A percentile compares a stretch with the other conserved stretches of the same genome.
phyloP scores from a whole-genome alignment of 345 rosid species.

The Rhodamnia argentea region DNA sequence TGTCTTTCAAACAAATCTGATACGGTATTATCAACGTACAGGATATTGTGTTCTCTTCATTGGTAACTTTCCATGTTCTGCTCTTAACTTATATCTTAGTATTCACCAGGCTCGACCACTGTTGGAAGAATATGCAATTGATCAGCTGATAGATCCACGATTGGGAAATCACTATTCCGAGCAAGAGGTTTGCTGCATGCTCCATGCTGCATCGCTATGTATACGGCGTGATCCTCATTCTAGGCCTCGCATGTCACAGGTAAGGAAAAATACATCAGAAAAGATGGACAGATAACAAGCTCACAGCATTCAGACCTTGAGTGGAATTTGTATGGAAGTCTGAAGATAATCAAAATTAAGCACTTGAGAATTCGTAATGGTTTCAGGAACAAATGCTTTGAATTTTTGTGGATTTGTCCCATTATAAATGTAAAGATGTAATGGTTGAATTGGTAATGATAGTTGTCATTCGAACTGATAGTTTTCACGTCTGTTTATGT shows the following conservation, averaged over 20 bases:
- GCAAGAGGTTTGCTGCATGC: constrained; percentile 89
- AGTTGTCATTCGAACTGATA: background rate
- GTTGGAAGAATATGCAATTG: constrained; percentile 77
- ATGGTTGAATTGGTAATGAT: background rate
- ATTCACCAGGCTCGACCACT: constrained; percentile 76
- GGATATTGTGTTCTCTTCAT: background rate
- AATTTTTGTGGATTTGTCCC: background rate
- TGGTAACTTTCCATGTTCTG: background rate
- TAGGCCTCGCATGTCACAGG: constrained; percentile 99
- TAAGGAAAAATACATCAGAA: constrained; percentile 6
- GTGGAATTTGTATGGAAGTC: background rate
- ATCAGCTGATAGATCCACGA: constrained; percentile 74
- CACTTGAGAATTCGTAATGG: background rate
- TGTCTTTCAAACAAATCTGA: background rate
- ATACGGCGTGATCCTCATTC: constrained; percentile 79
- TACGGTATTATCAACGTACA: background rate
- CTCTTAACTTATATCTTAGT: background rate
- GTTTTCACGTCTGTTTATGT: background rate
- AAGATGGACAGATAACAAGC: background rate
- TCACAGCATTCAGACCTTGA: background rate
- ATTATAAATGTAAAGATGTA: background rate
- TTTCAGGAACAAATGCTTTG: background rate
- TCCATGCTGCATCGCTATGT: constrained; percentile 89
- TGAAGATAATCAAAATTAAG: background rate
- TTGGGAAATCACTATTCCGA: constrained; percentile 46